These are phyloP conservation scores for Calonectria pseudoreteaudii DNA, from an alignment of 2,329 filamentous ascomycete species.

Conservation along the genomic window DNA sequence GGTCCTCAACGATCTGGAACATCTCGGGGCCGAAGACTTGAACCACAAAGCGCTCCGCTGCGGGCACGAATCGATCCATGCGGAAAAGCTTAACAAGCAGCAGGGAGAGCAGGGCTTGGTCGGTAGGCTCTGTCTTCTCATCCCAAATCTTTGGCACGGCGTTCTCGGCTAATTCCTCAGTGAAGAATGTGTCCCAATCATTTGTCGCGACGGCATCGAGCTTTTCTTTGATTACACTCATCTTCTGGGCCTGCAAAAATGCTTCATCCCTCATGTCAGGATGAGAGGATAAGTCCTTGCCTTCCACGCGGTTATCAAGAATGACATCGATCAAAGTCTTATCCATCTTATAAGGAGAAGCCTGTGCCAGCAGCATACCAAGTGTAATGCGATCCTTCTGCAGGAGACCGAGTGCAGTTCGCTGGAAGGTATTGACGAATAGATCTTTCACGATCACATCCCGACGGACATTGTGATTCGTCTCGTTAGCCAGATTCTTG, in stretches of 20 bases:
- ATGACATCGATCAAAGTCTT: conserved; percentile 88
- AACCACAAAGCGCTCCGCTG: conserved; percentile 89
- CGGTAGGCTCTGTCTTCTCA: conserved; percentile 69
- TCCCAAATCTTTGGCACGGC: conserved; percentile 83
- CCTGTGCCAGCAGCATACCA: conserved; percentile 94
- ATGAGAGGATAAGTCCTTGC: conserved; percentile 81
- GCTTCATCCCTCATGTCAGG: conserved; percentile 73
- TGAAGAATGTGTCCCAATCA: conserved; percentile 85
- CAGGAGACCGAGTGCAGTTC: conserved; percentile 91
- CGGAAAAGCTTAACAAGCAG: conserved; percentile 94
- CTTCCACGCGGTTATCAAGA: conserved; percentile 81
- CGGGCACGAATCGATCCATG: conserved; percentile 93
- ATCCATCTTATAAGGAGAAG: conserved; percentile 96
- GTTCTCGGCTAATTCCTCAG: conserved; percentile 88
- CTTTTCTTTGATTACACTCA: conserved; percentile 79
- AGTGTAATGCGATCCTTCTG: conserved; percentile 96
- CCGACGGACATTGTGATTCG: conserved; percentile 81
- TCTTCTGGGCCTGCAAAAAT: conserved; percentile 74
- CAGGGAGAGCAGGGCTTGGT: conserved; percentile 85
- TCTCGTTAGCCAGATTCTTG: conserved; percentile 76
- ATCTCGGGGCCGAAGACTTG: conserved; percentile 87
- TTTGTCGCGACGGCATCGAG: conserved; percentile 71
- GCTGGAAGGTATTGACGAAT: conserved; percentile 90
- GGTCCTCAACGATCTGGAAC: conserved; percentile 86
- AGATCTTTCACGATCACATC: conserved; percentile 92